Evolutionary conservation across 75 land plant genomes (phyloP), one percentile per base, ranked within the genome.

Genomic region (Larix kaempferi): DNA sequence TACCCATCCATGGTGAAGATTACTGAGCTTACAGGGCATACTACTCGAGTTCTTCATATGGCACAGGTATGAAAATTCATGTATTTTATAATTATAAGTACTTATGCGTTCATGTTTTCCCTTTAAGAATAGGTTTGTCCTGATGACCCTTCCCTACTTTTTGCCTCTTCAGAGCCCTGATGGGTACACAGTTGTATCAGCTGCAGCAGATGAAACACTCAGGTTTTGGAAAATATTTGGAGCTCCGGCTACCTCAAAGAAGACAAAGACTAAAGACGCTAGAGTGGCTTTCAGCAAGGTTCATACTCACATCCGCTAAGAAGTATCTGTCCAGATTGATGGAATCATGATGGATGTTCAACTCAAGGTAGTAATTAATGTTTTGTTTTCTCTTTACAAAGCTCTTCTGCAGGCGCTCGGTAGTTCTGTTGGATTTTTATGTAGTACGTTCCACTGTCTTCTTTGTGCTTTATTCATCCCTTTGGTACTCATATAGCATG

Each of bases 1-100:
- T 94, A 94, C 74, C 98, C 98, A 19, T 90, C 93, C 19, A 92
- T 95, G 98, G 82, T 81, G 13, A 89, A 89, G 71, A 86, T 89
- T 78, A 86, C 90, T 27, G 93, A 91, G 80, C 93, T 95, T 17
- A 83, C 80, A 54, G 93, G 95, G 19, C 95, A 93, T 69, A 89
- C 91, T 14, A 89, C 95, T 10, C 80, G 98, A 52, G 98, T 95
- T 65, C 84, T 89, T 13, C 87, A 75, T 82, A 87, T 89, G 84
- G 82, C 83, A 57, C 87, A 85, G 86, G 87, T 82, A 80, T 19
- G 6, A 5, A 41, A 41, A 41, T 41, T 41, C 44, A 41, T 41
- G 44, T 3, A 5, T 41, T 41, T 41, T 41, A 41, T 41, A 6
- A 5, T 5, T 41, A n/a, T n/a, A 41, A 0, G 4, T 41, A 2